These are phyloP conservation scores for Candolleomyces eurysporus DNA, from an alignment of 768 basidiomycete species.

Conservation along the genomic window DNA sequence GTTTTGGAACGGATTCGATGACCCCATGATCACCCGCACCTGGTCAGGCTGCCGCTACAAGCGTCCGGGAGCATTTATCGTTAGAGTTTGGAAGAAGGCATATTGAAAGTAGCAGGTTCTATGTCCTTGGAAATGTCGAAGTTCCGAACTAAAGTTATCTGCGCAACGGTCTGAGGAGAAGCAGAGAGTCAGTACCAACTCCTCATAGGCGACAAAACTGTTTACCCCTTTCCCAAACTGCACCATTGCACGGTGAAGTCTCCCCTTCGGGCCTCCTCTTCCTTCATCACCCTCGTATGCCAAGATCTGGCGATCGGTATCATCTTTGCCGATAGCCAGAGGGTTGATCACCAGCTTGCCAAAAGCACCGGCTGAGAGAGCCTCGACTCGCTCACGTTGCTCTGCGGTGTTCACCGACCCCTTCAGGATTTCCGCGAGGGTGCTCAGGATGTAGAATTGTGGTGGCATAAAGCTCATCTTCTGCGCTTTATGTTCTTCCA, in stretches of 20 bases:
- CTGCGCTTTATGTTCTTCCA: conserved; percentile 48
- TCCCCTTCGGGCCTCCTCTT: conserved; percentile 56
- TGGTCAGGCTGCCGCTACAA: too few species aligned
- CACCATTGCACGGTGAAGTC: conserved; percentile 56
- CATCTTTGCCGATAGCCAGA: conserved; percentile 33
- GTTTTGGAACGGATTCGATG: too few species aligned
- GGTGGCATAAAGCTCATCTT: conserved; percentile 69
- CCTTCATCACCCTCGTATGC: conserved; percentile 73
- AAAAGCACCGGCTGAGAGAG: conserved; percentile 53
- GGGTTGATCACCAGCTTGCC: conserved; percentile 64
- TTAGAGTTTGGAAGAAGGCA: conserved; percentile 28
- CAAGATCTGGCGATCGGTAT: conserved; percentile 46
- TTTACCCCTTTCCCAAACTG: conserved; percentile 53
- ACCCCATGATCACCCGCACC: too few species aligned
- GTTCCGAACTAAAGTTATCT: conserved; percentile 57
- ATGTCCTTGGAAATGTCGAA: conserved; percentile 64
- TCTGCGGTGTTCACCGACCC: conserved; percentile 38
- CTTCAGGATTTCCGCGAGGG: conserved; percentile 51
- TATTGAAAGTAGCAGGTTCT: conserved; percentile 29
- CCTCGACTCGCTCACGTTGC: conserved; percentile 45
- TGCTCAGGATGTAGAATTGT: conserved; percentile 68
- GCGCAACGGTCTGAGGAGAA: conserved; percentile 41
- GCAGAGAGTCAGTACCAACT: background rate
- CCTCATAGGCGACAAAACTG: background rate
- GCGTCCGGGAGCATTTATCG: too few species aligned